These are phyloP conservation scores for Talaromyces ruber DNA, from an alignment of 495 filamentous ascomycete species.

Conservation along the genomic window DNA sequence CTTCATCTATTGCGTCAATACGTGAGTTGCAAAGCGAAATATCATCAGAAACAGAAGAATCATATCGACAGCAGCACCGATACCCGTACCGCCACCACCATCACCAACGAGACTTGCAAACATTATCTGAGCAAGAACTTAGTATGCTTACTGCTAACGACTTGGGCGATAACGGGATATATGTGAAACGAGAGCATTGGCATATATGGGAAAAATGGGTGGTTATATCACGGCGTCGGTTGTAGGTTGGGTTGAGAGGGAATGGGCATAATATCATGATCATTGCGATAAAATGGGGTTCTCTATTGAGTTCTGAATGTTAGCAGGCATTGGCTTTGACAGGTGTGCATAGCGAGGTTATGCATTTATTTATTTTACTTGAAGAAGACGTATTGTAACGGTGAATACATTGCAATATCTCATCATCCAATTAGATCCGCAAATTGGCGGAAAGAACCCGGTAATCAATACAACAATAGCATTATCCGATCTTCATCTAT, in stretches of 20 bases:
- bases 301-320: not conserved
- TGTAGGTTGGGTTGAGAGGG: not conserved
- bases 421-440: not conserved
- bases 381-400: not conserved
- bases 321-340: not conserved
- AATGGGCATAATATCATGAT: not conserved
- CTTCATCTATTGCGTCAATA: not conserved
- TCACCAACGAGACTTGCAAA: not conserved
- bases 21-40: conserved; percentile 3
- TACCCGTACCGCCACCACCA: conserved; percentile 8
- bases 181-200: conserved; percentile 42
- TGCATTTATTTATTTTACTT: not conserved
- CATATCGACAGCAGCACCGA: conserved; percentile 8
- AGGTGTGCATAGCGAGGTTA: not conserved
- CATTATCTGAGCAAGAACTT: conserved; percentile 13
- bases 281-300: not conserved
- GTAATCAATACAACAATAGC: not conserved
- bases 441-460: not conserved
- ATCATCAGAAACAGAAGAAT: conserved; percentile 3
- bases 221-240: conserved; percentile 9
- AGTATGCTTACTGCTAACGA: conserved; percentile 30
- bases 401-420: not conserved
- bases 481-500: not conserved
- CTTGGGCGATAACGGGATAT: conserved; percentile 49
- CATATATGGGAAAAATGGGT: conserved; percentile 62